Percentiles rank a stretch among this genome's conserved stretches.
Evolutionary conservation across 441 rosid genomes (phyloP).

Genomic region (Hypseocharis bilobata): DNA sequence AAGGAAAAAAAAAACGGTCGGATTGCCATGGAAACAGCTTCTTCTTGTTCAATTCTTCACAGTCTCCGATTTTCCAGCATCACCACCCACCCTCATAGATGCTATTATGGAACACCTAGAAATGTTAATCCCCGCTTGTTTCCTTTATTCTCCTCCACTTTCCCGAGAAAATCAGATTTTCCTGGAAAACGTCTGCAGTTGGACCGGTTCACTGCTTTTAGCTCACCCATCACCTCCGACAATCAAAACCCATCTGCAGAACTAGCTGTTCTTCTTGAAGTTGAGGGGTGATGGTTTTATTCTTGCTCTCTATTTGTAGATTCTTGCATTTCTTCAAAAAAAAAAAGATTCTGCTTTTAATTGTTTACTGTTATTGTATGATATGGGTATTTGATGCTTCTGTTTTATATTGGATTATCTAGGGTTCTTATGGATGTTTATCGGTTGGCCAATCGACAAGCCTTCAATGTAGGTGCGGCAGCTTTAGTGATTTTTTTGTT

Average conservation of each 20-base stretch:
- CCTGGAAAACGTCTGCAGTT: slow-evolving; percentile 26
- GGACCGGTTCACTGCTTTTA: slow-evolving; percentile 31
- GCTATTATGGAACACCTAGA: slow-evolving; percentile 9
- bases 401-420: background rate
- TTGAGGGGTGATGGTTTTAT: slow-evolving; percentile 53
- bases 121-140: slow-evolving; percentile 16
- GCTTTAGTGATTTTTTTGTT: slow-evolving; percentile 9
- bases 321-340: slow-evolving; percentile 4
- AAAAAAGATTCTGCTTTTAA: background rate
- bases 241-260: slow-evolving; percentile 37
- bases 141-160: slow-evolving; percentile 24
- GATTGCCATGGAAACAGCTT: slow-evolving; percentile 41
- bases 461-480: slow-evolving; percentile 66
- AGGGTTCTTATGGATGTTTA: slow-evolving; percentile 82
- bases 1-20: background rate
- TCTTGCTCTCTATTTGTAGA: background rate
- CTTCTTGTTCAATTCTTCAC: slow-evolving; percentile 39
- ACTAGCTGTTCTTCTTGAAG: slow-evolving; percentile 70
- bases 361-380: background rate
- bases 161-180: slow-evolving; percentile 23
- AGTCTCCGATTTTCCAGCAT: slow-evolving; percentile 26
- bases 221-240: slow-evolving; percentile 29
- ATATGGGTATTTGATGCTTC: background rate
- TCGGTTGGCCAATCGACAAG: slow-evolving; percentile 67
- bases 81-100: slow-evolving; percentile 19